Percentiles rank a stretch among this genome's conserved stretches.
Evolutionary conservation across 2,329 filamentous ascomycete genomes (phyloP).

Genomic region (Cladobotryum mycophilum): DNA sequence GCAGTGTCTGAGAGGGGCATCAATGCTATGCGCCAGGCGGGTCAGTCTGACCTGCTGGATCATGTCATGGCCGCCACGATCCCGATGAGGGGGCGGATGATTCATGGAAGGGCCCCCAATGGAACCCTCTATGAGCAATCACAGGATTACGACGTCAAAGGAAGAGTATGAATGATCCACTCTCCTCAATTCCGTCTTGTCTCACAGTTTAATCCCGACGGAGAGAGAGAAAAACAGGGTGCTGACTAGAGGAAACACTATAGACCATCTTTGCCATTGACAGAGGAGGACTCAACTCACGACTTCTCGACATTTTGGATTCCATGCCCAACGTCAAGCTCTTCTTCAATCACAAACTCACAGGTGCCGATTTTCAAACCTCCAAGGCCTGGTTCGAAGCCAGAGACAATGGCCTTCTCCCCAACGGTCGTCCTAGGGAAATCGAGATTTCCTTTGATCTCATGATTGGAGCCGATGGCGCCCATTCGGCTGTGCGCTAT

Average conservation of each 20-base stretch:
- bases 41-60: conserved; percentile 61
- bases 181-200: not conserved
- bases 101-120: conserved; percentile 63
- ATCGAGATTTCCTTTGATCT: conserved; percentile 85
- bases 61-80: conserved; percentile 72
- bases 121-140: conserved; percentile 69
- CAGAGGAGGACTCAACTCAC: conserved; percentile 73
- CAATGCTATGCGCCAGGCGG: conserved; percentile 71
- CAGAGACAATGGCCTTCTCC: conserved; percentile 28
- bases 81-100: conserved; percentile 95
- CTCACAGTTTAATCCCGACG: not conserved
- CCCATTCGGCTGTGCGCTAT: conserved; percentile 83
- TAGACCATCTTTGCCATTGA: conserved; percentile 84
- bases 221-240: not conserved
- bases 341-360: conserved; percentile 90
- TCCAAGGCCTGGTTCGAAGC: conserved; percentile 85
- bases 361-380: conserved; percentile 74
- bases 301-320: conserved; percentile 76
- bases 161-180: conserved; percentile 53
- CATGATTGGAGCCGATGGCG: conserved; percentile 90
- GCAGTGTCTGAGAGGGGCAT: conserved; percentile 92
- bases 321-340: conserved; percentile 82
- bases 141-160: conserved; percentile 88
- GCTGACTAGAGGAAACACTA: conserved; percentile 7
- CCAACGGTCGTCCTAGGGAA: conserved; percentile 52